Evolutionary conservation across 1,284 basidiomycete genomes (phyloP).

Genomic region (Heliocybe sulcata): DNA sequence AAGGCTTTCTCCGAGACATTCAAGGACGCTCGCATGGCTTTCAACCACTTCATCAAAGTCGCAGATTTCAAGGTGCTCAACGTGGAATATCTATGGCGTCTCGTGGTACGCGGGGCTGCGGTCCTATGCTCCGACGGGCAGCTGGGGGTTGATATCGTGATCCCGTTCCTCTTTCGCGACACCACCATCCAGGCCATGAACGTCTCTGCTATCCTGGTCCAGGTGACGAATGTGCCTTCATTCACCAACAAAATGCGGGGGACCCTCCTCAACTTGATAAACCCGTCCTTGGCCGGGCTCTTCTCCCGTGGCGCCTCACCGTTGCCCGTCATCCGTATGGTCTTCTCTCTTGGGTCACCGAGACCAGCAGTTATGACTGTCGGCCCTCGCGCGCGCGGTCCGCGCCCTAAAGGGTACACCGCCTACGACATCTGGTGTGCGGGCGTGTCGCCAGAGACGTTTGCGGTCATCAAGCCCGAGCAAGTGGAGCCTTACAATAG

Average conservation of each 20-base stretch:
- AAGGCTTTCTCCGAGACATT: slow-evolving; percentile 10
- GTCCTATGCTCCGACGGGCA: slow-evolving; percentile 17
- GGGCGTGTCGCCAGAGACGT: not conserved
- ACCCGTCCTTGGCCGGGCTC: not conserved
- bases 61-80: slow-evolving; percentile 13
- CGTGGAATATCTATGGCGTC: slow-evolving; percentile 12
- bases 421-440: slow-evolving; percentile 1
- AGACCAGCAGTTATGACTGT: not conserved
- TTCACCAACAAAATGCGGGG: not conserved
- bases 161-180: slow-evolving; percentile 14
- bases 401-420: not conserved
- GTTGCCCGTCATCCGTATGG: slow-evolving; percentile 14
- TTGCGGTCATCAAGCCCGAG: too few species aligned
- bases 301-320: slow-evolving; percentile 2
- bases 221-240: slow-evolving; percentile 19
- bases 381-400: not conserved
- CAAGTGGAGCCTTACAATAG: not conserved
- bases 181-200: slow-evolving; percentile 5
- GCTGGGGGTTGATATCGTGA: slow-evolving; percentile 15
- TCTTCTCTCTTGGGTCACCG: slow-evolving; percentile 11
- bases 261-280: not conserved
- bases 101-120: slow-evolving; percentile 20
- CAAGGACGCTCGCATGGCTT: slow-evolving; percentile 15
- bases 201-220: slow-evolving; percentile 17
- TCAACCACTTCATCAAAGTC: slow-evolving; percentile 24